phyloP scores from a whole-genome alignment of 768 basidiomycete genomes.

The Panaeolus papilionaceus region DNA sequence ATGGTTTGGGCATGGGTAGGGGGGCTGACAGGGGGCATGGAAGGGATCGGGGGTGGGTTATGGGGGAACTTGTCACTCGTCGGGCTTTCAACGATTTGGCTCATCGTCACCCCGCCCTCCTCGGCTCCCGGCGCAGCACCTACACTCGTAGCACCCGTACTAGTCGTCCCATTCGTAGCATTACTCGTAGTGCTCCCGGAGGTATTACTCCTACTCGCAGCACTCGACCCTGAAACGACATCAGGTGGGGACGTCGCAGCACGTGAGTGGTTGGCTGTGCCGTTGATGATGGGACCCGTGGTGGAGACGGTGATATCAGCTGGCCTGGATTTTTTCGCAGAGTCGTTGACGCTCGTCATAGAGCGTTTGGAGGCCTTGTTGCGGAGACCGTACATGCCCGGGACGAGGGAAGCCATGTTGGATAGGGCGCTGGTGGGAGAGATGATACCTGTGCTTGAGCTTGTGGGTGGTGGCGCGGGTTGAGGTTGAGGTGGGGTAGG shows the following conservation, averaged over 20 bases:
- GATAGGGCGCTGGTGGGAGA: constrained; percentile 17
- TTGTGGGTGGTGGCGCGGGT: constrained; percentile 22
- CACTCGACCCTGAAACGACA: not conserved
- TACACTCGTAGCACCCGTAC: not conserved
- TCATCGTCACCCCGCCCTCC: constrained; percentile 22
- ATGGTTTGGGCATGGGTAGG: constrained; percentile 15
- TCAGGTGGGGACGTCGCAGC: constrained; percentile 37
- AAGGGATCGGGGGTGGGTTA: constrained; percentile 28
- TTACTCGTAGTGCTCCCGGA: constrained; percentile 13
- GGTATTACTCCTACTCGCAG: constrained; percentile 1
- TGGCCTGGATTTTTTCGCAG: not conserved
- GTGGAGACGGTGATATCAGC: constrained; percentile 18
- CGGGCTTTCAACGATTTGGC: constrained; percentile 53
- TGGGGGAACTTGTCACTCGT: constrained; percentile 39
- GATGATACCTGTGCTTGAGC: not conserved
- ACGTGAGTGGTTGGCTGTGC: constrained; percentile 29
- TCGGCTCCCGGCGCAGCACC: not conserved
- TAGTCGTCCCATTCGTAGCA: constrained; percentile 3
- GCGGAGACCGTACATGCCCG: constrained; percentile 13
- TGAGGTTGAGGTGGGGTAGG: constrained; percentile 15
- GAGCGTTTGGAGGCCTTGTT: constrained; percentile 14
- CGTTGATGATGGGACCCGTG: constrained; percentile 15
- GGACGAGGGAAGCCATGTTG: constrained; percentile 15
- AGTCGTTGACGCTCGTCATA: constrained; percentile 10
- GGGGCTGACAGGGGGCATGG: constrained; percentile 27